These are phyloP conservation scores for Picochlorum sp. DNA, from an alignment of 139 green algal genomes.

Conservation along the genomic window DNA sequence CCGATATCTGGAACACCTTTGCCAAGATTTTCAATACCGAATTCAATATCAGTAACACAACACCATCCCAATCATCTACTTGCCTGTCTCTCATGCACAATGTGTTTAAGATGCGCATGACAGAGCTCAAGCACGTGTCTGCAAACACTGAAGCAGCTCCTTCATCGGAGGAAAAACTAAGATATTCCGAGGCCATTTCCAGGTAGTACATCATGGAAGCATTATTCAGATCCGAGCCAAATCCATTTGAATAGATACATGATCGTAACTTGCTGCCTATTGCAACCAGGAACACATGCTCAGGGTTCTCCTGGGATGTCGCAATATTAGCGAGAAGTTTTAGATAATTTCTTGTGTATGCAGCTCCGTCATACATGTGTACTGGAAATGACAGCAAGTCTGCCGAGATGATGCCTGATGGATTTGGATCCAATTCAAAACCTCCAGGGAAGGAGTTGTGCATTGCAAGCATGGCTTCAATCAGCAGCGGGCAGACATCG, in stretches of 20 bases:
- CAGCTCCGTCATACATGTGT: not conserved
- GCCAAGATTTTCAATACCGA: too few species aligned
- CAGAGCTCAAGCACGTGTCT: too few species aligned
- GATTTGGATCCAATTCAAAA: slow-evolving; percentile 7
- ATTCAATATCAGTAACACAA: too few species aligned
- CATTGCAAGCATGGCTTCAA: not conserved
- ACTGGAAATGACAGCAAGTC: slow-evolving; percentile 19
- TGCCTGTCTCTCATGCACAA: too few species aligned
- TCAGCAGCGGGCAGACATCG: not conserved
- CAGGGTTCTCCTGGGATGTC: not conserved
- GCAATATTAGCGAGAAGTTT: not conserved
- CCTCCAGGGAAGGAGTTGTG: not conserved
- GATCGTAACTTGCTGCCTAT: slow-evolving; percentile 7
- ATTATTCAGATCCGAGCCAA: too few species aligned
- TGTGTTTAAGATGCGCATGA: too few species aligned
- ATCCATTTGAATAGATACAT: not conserved
- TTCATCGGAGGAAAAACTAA: too few species aligned
- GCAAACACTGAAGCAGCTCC: too few species aligned
- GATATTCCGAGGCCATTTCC: too few species aligned
- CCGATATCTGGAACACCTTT: too few species aligned
- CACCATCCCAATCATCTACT: too few species aligned
- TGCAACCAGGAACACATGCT: slow-evolving; percentile 8
- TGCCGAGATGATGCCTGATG: slow-evolving; percentile 8
- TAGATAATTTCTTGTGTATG: not conserved
- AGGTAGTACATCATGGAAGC: too few species aligned